Evolutionary conservation across 768 basidiomycete species (phyloP).

Genomic region (Leucocoprinus birnbaumii): DNA sequence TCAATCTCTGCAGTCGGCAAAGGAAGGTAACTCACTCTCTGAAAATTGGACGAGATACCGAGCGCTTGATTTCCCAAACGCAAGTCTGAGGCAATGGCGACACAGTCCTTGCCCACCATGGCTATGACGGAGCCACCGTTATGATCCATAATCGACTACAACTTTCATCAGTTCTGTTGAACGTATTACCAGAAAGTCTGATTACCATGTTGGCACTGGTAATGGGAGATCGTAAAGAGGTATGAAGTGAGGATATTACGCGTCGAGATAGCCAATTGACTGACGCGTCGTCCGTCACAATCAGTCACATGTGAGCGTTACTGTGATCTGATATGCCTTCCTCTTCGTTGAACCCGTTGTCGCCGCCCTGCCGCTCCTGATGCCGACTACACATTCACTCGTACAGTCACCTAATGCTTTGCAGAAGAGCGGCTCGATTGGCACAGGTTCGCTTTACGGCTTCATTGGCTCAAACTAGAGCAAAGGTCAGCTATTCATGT

Average conservation of each 20-base stretch:
- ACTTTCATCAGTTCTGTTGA: slow-evolving; percentile 12
- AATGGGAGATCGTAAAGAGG: slow-evolving; percentile 14
- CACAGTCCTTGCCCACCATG: slow-evolving; percentile 99
- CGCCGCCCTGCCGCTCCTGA: neutral
- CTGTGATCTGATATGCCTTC: neutral
- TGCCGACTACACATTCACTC: neutral
- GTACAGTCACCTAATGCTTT: neutral
- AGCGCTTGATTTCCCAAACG: slow-evolving; percentile 86
- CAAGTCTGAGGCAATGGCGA: slow-evolving; percentile 95
- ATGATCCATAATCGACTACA: slow-evolving; percentile 85
- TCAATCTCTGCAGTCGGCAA: neutral
- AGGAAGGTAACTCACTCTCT: slow-evolving; percentile 65
- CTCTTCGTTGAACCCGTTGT: neutral
- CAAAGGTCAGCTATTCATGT: slow-evolving; percentile 10
- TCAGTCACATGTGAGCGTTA: slow-evolving; percentile 17
- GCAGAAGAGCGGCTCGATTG: neutral
- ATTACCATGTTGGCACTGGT: slow-evolving; percentile 36
- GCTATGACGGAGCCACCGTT: slow-evolving; percentile 99
- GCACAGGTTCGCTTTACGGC: neutral
- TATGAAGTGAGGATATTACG: slow-evolving; percentile 9
- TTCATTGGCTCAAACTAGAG: slow-evolving; percentile 3
- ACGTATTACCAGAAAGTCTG: neutral
- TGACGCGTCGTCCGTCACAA: slow-evolving; percentile 42
- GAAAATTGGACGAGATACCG: slow-evolving; percentile 88
- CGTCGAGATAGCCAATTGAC: slow-evolving; percentile 21